Conservation (phyloP, 75 land plant species). For the Pinus taeda region DNA sequence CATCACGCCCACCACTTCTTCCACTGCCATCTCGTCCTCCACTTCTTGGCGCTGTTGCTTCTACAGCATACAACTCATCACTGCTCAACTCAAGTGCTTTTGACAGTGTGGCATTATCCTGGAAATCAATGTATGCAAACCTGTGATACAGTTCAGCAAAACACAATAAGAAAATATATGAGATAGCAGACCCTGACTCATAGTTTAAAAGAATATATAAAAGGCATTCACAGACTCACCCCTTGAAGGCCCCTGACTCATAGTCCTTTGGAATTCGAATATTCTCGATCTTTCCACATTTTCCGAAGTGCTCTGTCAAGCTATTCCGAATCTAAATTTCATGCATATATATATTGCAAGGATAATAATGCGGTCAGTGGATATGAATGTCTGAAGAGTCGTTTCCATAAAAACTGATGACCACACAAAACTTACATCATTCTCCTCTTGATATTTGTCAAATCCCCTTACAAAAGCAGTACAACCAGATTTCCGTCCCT, state of each 20-base stretch:
- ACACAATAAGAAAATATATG: neutral
- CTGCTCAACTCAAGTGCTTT: conserved; percentile 55
- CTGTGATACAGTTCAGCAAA: conserved; percentile 17
- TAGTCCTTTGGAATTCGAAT: conserved; percentile 73
- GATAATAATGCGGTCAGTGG: neutral
- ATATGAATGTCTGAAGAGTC: neutral
- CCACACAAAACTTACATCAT: conserved; percentile 34
- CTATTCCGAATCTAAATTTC: conserved; percentile 46
- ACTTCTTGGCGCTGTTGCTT: conserved; percentile 34
- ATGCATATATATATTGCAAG: neutral
- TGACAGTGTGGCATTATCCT: conserved; percentile 18
- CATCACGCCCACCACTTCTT: conserved; percentile 19
- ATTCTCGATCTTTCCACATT: conserved; percentile 65
- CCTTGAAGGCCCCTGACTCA: conserved; percentile 70
- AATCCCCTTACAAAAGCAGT: conserved; percentile 76
- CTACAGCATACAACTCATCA: conserved; percentile 39
- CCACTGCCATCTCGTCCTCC: conserved; percentile 24
- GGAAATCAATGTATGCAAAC: conserved; percentile 50
- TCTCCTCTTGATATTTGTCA: conserved; percentile 62
- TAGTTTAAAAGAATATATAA: neutral
- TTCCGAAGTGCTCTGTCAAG: conserved; percentile 62
- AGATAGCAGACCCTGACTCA: neutral
- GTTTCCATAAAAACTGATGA: neutral
- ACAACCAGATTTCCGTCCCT: conserved; percentile 17
- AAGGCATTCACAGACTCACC: conserved; percentile 36